Conservation (phyloP, 306 rosid genomes). For the Comarum palustre region DNA sequence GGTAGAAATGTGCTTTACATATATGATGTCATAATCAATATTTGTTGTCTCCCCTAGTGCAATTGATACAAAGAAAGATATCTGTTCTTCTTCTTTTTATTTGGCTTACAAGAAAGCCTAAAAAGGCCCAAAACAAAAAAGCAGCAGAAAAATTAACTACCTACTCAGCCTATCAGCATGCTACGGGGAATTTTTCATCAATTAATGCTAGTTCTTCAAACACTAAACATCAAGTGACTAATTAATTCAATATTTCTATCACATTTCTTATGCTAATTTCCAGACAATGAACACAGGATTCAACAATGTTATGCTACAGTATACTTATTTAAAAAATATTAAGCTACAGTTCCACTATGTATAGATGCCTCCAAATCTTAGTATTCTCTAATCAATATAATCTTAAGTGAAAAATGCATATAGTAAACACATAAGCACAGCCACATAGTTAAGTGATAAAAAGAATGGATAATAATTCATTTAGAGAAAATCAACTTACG, state of each 20-base stretch:
- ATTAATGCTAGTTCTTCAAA: not conserved
- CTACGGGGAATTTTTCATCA: not conserved
- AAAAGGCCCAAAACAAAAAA: not conserved
- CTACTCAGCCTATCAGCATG: not conserved
- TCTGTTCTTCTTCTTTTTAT: no score
- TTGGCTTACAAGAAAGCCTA: not conserved
- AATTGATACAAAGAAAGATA: not conserved
- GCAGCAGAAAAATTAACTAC: not conserved
- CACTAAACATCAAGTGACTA: not conserved
- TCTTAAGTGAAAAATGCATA: not conserved
- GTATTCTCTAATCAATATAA: not conserved
- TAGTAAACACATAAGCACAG: not conserved
- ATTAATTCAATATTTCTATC: not conserved
- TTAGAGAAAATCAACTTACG: constrained; percentile 51
- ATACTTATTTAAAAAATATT: no score
- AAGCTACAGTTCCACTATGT: not conserved
- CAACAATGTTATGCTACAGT: not conserved
- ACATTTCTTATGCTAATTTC: not conserved
- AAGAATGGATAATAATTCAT: not conserved
- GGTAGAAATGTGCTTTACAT: not conserved
- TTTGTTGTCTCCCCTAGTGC: not conserved
- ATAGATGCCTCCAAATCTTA: not conserved
- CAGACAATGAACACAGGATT: not conserved
- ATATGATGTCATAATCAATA: not conserved
- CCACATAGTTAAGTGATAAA: not conserved